Evolutionary conservation across 768 basidiomycete genomes (phyloP), one percentile per base, ranked within the genome.

Genomic region (Lactifluus pinguis): DNA sequence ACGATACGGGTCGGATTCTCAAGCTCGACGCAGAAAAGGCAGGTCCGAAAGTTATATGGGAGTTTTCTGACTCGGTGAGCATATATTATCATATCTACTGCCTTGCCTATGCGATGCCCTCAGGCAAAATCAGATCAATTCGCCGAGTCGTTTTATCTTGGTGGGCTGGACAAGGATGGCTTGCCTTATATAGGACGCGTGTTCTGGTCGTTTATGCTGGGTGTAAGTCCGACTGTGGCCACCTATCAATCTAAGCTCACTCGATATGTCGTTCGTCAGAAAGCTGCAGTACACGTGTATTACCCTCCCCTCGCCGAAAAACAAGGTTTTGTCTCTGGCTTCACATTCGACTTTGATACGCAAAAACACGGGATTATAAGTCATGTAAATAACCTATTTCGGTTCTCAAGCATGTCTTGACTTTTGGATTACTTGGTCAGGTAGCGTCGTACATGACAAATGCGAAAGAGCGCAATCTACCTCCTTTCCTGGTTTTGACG

Each of bases 301-400:
- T 76, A 80, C 2, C 74, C 78, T 39, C 75, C 80, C 53, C 73
- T 82, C 6, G 74, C 72, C 2, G 75, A 76, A 25, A 77, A 77
- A 19, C 74, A 76, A 59, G 83, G 77, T 3, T 71, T 78, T 51
- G 69, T 79, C 36, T 77, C 77, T 36, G 79, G 79, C 15, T 82
- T 80, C 63, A 74, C 76, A 0, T 83, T 93, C 67, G 74, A 80
- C 1, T 92, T 89, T 69, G 80, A 90, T 61, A 81, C 86, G 7
- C 67, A 69, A 10, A 73, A 73, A 17, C 82, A 93, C 65, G 92
- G 92, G 21, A 77, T 82, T 14, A 81, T 95, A 50, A 72, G 69
- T 45, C 83, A 87, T 69, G 91, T 91, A 72, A 34, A 79, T 64
- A 45, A 50, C 13, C 30, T 29, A 45, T 54, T 39, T 30, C 50